Evolutionary conservation across 805 yeast genomes (phyloP).

Genomic region (Zygotorulaspora danielsina): DNA sequence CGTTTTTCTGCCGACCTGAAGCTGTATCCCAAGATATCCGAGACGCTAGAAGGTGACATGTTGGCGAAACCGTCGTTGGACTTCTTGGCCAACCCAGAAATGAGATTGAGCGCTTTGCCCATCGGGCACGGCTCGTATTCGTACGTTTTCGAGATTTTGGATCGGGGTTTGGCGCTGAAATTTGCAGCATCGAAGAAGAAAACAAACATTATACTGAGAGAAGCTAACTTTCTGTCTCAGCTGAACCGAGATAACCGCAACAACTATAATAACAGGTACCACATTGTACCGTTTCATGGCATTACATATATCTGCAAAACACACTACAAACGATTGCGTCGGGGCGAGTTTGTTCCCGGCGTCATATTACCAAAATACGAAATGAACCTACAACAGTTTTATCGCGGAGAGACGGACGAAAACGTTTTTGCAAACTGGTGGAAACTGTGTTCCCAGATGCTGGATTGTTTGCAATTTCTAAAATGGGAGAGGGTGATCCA

Average conservation of each 20-base stretch:
- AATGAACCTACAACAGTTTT: conserved; percentile 14
- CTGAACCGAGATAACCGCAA: neutral
- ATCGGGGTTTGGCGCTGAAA: conserved; percentile 11
- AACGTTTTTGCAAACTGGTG: conserved; percentile 12
- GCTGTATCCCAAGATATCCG: conserved; percentile 1
- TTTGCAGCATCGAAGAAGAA: conserved; percentile 16
- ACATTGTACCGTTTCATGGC: conserved; percentile 10
- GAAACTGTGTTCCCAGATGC: conserved; percentile 10
- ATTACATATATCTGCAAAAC: conserved; percentile 9
- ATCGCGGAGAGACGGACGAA: conserved; percentile 2
- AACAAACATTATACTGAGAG: conserved; percentile 13
- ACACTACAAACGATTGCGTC: conserved; percentile 8
- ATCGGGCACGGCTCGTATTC: conserved; percentile 19
- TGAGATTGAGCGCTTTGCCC: conserved; percentile 4
- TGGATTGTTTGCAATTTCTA: conserved; percentile 12
- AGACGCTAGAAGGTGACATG: neutral
- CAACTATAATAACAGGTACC: neutral
- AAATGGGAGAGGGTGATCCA: conserved; percentile 15
- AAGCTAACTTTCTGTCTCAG: conserved; percentile 12
- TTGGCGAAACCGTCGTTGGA: conserved; percentile 5
- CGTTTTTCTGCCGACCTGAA: conserved; percentile 3
- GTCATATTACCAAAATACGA: conserved; percentile 13
- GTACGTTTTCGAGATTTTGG: conserved; percentile 12
- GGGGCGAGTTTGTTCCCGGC: conserved; percentile 14
- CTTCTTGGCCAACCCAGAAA: conserved; percentile 9